Base-by-base conservation (phyloP, 805 yeast genomes). In the Huiozyma sinensis region DNA sequence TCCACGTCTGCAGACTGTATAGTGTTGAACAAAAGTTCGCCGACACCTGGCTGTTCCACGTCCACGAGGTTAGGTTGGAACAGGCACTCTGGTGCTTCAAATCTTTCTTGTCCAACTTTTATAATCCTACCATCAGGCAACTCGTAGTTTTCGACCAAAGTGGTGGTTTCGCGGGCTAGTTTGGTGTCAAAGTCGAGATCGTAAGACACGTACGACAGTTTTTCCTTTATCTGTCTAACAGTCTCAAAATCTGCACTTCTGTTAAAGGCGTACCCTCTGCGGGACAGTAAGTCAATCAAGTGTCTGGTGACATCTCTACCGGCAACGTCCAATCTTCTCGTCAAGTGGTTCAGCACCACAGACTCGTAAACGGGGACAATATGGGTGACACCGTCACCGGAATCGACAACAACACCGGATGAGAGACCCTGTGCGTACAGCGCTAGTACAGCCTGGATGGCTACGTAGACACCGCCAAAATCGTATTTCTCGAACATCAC, bases 161-260 rank as follows among this genome's bases (percentile, higher is more conserved):
- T 84, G 5, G 98, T 92, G n/a, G 98, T 92, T 56, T 92, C 97
- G 52, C 82, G 81, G 27, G 97, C 83, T 49, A 92, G 67, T 60
- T 79, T 85, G 29, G 85, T 71, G 67, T 92, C 98, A 54, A 90
- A 76, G 56, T 83, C 92, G 58, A 92, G 73, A 64, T 92, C 97
- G 62, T 92, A 90, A 12, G 95, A 84, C 39, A 92, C 95, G 62
- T 92, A 92, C 66, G 97, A 88, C 57, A 87, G 69, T 66, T 92
- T 89, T 69, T 92, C 98, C 68, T 92, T 92, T 60, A 92, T 90
- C 68, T 88, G 96, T 61, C 98, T 86, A 39, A 92, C 97, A 2
- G 97, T 92, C 68, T 92, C 98, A 57, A 94, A 94, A 70, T 92
- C 98, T 7, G 98, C 97, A 37, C 95, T 89, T 71, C 98, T 79